Evolutionary conservation across 176 grass and related monocot species (phyloP), one percentile per base, ranked within the genome.

Genomic region (Olyra latifolia): DNA sequence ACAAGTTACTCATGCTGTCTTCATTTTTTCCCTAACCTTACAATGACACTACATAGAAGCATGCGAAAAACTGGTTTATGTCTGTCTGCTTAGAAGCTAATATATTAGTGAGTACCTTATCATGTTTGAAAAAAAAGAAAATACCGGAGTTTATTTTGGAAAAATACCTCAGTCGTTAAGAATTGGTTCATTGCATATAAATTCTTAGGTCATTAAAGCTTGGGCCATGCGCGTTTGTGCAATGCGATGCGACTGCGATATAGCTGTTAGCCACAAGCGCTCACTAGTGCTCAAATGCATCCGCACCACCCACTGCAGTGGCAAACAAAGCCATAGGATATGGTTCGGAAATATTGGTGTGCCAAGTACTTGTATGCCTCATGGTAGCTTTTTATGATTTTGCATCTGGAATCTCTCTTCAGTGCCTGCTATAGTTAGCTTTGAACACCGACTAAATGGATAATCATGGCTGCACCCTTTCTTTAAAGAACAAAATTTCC

Each of bases 41-140:
- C 12, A 15, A 17, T 6, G 40, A 14, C 25, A 75, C 13, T 13
- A 58, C 23, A 56, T 35, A 67, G 17, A 24, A 76, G 49, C 77
- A 47, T 9, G 22, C 5, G 0, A 35, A 24, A 42, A 77, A 61
- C 11, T 53, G 45, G 25, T 76, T 43, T 32, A 53, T 43, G 7
- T 52, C 6, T 69, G 74, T 76, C 63, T 55, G 3, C 38, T 38
- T 73, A 74, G 12, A 76, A 71, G 72, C 45, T 55, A 80, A n/a
- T 55, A 38, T 44, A n/a, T 9, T 65, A 35, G 27, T 32, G 19
- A 47, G 27, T 39, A 68, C 8, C 11, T 38, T 72, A 10, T 41
- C 71, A 42, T 50, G 24, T 76, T 72, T 64, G 45, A 73, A 44
- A 55, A n/a, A n/a, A n/a, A n/a, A n/a, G n/a, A n/a, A n/a, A n/a